Evolutionary conservation across 139 green algal species (phyloP).

Genomic region (Ostreobium quekettii): DNA sequence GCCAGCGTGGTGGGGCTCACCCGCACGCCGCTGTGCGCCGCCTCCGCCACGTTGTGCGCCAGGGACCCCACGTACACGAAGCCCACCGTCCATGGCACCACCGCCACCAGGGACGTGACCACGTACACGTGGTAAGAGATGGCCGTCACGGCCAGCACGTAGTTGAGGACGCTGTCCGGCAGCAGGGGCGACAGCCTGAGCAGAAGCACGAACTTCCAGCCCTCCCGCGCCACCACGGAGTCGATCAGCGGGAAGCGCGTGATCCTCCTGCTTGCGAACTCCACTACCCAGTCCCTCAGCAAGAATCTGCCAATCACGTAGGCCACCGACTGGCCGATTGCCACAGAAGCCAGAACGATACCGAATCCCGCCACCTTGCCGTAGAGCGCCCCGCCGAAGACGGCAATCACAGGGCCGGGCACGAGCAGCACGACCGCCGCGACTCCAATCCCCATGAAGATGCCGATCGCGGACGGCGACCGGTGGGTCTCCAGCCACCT

Average conservation of each 20-base stretch:
- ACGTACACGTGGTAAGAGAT: constrained; percentile 45
- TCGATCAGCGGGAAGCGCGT: constrained; percentile 4
- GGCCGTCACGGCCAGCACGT: constrained; percentile 41
- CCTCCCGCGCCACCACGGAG: constrained; percentile 9
- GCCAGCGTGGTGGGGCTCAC: background rate
- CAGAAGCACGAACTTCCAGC: constrained; percentile 52
- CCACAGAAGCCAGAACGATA: background rate
- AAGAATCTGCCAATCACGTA: constrained; percentile 16
- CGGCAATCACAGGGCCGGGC: constrained; percentile 8
- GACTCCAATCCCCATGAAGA: background rate
- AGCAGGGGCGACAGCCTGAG: constrained; percentile 45
- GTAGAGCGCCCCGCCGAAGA: constrained; percentile 1
- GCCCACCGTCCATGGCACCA: constrained; percentile 46
- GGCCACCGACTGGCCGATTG: background rate
- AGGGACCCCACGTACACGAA: constrained; percentile 70
- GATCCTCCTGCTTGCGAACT: background rate
- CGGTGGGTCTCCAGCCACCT: background rate
- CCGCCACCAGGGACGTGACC: constrained; percentile 28
- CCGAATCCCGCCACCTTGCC: background rate
- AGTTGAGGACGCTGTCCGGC: constrained; percentile 58
- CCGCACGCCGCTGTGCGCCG: background rate
- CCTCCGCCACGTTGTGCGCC: constrained; percentile 42
- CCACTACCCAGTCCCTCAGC: constrained; percentile 1
- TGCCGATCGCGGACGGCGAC: background rate
- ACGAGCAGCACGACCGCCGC: background rate